A percentile compares a stretch with the other conserved stretches of the same genome.
phyloP scores from a whole-genome alignment of 2,329 filamentous ascomycete species.

The Penicillium italicum region DNA sequence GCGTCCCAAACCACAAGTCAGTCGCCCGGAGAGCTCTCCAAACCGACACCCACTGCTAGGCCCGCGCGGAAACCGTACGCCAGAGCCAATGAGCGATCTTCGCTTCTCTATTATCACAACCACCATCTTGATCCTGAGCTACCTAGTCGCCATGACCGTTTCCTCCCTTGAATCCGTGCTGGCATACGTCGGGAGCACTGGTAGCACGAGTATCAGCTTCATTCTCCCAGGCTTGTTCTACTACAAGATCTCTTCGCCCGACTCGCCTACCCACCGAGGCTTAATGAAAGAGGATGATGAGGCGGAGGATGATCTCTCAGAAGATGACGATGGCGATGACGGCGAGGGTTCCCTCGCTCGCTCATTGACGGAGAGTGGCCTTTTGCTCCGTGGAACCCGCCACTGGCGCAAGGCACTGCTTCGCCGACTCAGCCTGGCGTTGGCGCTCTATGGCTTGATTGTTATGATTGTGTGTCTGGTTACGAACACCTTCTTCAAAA shows the following conservation, averaged over 20 bases:
- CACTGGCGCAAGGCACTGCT: slow-evolving; percentile 63
- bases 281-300: slow-evolving; percentile 88
- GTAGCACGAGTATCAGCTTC: slow-evolving; percentile 92
- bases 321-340: slow-evolving; percentile 30
- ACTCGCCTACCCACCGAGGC: slow-evolving; percentile 79
- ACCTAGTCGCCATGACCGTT: slow-evolving; percentile 86
- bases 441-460: slow-evolving; percentile 77
- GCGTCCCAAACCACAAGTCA: slow-evolving; percentile 57
- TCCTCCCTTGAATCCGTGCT: slow-evolving; percentile 85
- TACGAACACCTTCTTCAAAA: slow-evolving; percentile 78
- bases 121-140: slow-evolving; percentile 75
- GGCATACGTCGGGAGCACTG: slow-evolving; percentile 91
- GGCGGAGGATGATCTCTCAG: slow-evolving; percentile 53
- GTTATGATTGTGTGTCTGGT: slow-evolving; percentile 87
- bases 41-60: slow-evolving; percentile 44
- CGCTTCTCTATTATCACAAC: slow-evolving; percentile 90
- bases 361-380: slow-evolving; percentile 54
- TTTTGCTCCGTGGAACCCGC: slow-evolving; percentile 59
- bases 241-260: slow-evolving; percentile 93
- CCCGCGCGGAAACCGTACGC: slow-evolving; percentile 42
- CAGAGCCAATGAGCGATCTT: slow-evolving; percentile 71
- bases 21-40: slow-evolving; percentile 43
- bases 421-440: slow-evolving; percentile 66
- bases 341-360: slow-evolving; percentile 38
- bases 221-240: slow-evolving; percentile 96